Evolutionary conservation across 768 basidiomycete genomes (phyloP).

Genomic region (Naganishia onofrii): DNA sequence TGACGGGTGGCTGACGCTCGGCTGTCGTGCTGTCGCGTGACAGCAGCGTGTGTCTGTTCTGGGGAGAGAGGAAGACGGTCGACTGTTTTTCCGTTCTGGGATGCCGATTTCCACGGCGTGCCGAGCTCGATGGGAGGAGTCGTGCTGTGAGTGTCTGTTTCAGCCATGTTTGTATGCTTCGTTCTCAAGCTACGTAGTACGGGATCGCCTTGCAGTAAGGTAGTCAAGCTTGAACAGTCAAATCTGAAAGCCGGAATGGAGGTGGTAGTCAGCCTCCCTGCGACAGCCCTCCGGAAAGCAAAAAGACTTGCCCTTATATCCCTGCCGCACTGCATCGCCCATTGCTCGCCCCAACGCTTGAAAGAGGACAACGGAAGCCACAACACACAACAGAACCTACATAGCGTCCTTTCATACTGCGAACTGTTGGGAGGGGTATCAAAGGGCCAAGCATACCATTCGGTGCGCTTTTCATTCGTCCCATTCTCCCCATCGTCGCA

Average conservation of each 20-base stretch:
- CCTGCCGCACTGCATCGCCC: neutral
- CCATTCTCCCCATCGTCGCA: neutral
- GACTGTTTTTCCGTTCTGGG: neutral
- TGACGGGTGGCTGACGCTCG: neutral
- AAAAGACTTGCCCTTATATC: neutral
- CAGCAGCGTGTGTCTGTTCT: neutral
- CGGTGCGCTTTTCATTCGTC: neutral
- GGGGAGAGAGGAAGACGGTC: neutral
- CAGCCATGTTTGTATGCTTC: neutral
- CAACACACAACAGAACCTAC: neutral
- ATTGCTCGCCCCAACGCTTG: neutral
- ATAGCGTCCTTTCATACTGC: conserved; percentile 1
- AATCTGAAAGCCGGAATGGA: neutral
- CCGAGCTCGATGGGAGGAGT: conserved; percentile 6
- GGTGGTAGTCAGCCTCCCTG: neutral
- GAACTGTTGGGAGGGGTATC: neutral
- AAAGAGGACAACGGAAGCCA: conserved; percentile 4
- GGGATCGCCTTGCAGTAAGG: neutral
- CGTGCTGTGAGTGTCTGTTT: neutral
- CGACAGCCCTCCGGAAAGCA: neutral
- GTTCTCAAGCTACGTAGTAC: neutral
- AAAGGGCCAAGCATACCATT: neutral
- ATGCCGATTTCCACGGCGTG: conserved; percentile 1
- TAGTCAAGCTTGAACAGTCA: neutral
- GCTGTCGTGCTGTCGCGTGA: neutral